Evolutionary conservation across 2,329 filamentous ascomycete species (phyloP), one percentile per base, ranked within the genome.

Genomic region (Fusarium chlamydosporum): DNA sequence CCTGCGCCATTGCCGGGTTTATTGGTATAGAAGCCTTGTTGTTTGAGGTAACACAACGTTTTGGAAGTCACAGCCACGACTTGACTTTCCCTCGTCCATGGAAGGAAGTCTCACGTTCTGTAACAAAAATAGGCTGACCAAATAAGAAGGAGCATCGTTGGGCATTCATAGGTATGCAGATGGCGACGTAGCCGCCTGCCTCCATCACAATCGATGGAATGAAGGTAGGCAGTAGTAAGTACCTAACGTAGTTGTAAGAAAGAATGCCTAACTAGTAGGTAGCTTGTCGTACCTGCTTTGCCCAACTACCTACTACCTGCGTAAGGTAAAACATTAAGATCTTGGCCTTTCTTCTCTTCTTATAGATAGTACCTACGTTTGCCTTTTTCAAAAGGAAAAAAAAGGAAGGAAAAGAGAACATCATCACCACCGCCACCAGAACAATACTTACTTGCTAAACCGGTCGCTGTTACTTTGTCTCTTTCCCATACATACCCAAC

Each of bases 21-120:
- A 34, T 46, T 18, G 42, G 16, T 11, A 35, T 31, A 31, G 23
- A 48, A 31, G 23, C 45, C 20, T 40, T 33, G 34, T 27, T 26
- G 46, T 26, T 37, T 35, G 23, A 50, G 33, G 46, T 50, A 27
- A 35, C 46, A 61, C 51, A 37, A 33, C 26, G 42, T 53, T 54
- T 47, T 13, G 26, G 40, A 29, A 42, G 34, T 37, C 37, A 38
- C 48, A 33, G 34, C 16, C 27, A 29, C 43, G 23, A 12, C 15
- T 42, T 29, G 16, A 41, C 29, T 29, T 50, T 9, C 13, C 55
- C 46, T 23, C 38, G 53, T 23, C 29, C 42, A 47, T 29, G 20
- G 38, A 66, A 46, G 20, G 38, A 66, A 46, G 38, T 23, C 41
- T 41, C 26, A 16, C 45, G 31, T 18, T 34, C 34, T 33, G n/a